phyloP scores from a whole-genome alignment of 2,329 filamentous ascomycete species.

The Paraphaeosphaeria minitans region DNA sequence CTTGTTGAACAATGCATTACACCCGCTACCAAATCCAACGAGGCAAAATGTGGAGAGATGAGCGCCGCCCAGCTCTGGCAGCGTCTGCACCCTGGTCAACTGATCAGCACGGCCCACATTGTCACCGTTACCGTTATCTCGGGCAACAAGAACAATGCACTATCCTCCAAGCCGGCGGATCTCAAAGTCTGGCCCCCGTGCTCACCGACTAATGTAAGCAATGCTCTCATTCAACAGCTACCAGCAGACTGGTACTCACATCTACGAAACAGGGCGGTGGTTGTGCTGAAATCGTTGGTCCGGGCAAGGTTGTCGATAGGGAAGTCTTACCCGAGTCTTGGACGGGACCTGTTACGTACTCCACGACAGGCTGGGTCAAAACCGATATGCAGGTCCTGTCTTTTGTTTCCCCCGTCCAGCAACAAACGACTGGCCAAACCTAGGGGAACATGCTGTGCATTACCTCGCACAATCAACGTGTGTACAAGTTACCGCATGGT shows the following conservation, averaged over 20 bases:
- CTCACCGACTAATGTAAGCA: background rate
- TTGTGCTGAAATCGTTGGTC: slow-evolving; percentile 2
- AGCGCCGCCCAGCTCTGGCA: slow-evolving; percentile 4
- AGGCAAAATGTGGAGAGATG: slow-evolving; percentile 9
- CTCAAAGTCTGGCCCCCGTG: background rate
- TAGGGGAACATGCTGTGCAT: too few species aligned
- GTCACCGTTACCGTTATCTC: slow-evolving; percentile 2
- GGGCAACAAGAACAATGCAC: background rate
- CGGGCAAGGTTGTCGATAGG: slow-evolving; percentile 1
- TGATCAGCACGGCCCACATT: background rate
- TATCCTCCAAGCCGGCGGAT: too few species aligned
- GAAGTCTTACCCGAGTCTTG: background rate
- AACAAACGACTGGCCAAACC: too few species aligned
- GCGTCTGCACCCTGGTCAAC: background rate
- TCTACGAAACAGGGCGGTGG: background rate
- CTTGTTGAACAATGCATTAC: background rate
- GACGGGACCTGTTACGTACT: background rate
- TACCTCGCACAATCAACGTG: too few species aligned
- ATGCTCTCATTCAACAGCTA: background rate
- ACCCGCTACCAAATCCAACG: background rate
- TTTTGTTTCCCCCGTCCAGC: too few species aligned
- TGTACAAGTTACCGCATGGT: too few species aligned
- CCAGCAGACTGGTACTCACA: background rate
- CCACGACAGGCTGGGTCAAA: background rate
- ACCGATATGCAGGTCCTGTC: too few species aligned